These are phyloP conservation scores for Parathielavia hyrcaniae DNA, from an alignment of 495 filamentous ascomycete species.

Conservation along the genomic window DNA sequence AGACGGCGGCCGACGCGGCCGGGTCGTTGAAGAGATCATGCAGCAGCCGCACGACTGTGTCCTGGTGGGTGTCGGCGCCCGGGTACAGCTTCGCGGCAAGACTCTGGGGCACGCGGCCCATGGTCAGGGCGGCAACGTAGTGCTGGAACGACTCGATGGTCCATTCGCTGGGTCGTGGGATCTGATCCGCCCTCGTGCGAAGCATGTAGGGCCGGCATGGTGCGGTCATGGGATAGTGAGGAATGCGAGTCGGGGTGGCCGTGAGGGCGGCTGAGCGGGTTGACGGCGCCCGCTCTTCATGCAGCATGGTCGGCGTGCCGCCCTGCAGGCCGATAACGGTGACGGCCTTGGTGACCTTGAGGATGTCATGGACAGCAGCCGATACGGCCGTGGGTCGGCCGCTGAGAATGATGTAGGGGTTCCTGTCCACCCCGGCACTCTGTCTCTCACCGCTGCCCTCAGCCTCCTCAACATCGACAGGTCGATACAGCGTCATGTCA, in stretches of 20 bases:
- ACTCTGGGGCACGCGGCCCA: conserved; percentile 23
- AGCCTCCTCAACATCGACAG: background rate
- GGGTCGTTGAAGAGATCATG: conserved; percentile 25
- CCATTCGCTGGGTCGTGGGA: conserved; percentile 32
- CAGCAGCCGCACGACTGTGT: conserved; percentile 25
- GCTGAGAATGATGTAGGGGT: conserved; percentile 14
- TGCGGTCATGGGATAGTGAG: background rate
- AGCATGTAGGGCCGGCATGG: background rate
- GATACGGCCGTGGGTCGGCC: conserved; percentile 8
- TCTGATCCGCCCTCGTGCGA: conserved; percentile 19
- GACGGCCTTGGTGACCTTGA: conserved; percentile 10
- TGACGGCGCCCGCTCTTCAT: background rate
- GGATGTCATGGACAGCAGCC: conserved; percentile 21
- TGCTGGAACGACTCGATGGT: conserved; percentile 32
- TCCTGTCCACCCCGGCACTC: background rate
- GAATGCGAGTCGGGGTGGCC: background rate
- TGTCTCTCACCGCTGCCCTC: too few relatives aligned
- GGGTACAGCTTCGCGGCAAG: conserved; percentile 29
- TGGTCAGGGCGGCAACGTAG: conserved; percentile 33
- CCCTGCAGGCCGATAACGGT: conserved; percentile 2
- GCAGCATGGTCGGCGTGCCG: background rate
- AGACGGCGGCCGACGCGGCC: conserved; percentile 19
- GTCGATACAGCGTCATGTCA: conserved; percentile 10
- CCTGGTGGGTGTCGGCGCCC: conserved; percentile 19
- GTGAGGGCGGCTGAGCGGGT: background rate